Evolutionary conservation across 768 basidiomycete species (phyloP).

Genomic region (Tylopilus sp.): DNA sequence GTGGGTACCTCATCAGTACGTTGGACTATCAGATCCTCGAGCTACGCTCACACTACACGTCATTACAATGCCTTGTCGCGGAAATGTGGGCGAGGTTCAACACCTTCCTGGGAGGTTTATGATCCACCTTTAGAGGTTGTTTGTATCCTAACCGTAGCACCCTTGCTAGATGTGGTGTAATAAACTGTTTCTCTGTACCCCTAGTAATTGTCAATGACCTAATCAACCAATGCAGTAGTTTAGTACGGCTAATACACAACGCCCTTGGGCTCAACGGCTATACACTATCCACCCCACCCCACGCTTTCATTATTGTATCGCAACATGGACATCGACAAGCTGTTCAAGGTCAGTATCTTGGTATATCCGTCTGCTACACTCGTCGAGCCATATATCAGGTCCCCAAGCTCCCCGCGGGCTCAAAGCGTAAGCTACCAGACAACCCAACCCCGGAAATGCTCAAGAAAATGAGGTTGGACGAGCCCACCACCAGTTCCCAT

Average conservation of each 20-base stretch:
- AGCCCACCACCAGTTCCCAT: slow-evolving; percentile 10
- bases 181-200: no score
- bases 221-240: no score
- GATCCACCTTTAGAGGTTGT: background rate
- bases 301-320: no score
- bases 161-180: slow-evolving; percentile 1
- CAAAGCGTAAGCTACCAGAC: slow-evolving; percentile 74
- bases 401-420: slow-evolving; percentile 61
- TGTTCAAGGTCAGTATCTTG: slow-evolving; percentile 41
- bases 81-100: slow-evolving; percentile 8
- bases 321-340: slow-evolving; percentile 47
- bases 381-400: slow-evolving; percentile 38
- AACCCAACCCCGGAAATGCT: slow-evolving; percentile 78
- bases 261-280: no score
- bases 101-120: background rate
- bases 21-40: slow-evolving; percentile 21
- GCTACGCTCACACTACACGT: slow-evolving; percentile 21
- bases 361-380: background rate
- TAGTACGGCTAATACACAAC: no score
- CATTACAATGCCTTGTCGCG: slow-evolving; percentile 7
- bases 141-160: slow-evolving; percentile 2
- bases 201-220: background rate
- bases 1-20: slow-evolving; percentile 25
- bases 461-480: slow-evolving; percentile 70
- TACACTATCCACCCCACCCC: no score